Base-by-base conservation (phyloP, 1,139 yeast species). In the Scheffersomyces illinoinensis region DNA sequence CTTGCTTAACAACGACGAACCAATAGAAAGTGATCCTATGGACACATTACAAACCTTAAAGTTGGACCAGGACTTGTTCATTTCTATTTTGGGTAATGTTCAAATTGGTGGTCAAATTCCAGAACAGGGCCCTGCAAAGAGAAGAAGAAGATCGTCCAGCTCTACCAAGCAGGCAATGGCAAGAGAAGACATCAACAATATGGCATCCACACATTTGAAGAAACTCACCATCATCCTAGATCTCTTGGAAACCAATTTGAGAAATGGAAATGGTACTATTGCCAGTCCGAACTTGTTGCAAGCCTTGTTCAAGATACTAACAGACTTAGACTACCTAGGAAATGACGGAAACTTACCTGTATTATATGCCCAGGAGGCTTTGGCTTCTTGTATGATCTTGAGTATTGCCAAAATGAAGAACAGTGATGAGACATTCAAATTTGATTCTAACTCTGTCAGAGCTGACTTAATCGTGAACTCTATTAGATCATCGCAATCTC, bases 311-410 rank as follows among this genome's bases (percentile, higher is more conserved):
- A 85, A 84, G 62, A 83, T 91, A 53, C 81, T 95, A 56, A 89
- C 96, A 55, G 98, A 95, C 71, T 82, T 93, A 66, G 93, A 93
- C 70, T 88, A 96, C 51, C 81, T 95, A 59, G 97, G 97, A 55
- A 87, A 87, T 62, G 98, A 93, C 71, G 97, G 97, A 48, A 91
- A 92, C 61, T 79, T 95, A 61, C 97, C 99, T 8, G 95, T 93
- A 5, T 80, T 91, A 54, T 95, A 93, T 68, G 90, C 97, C 1
- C 97, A 95, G 74, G 98, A 95, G 72, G 86, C 95, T 0, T 78
- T 95, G 64, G 96, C 98, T 2, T 85, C 91, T 56, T 91, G 97
- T 74, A 89, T 95, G 92, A 82, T 88, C 56, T 85, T 85, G 64
- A 82, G 89, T 50, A 89, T 95, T 52, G 80, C 84, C 55, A 77